Evolutionary conservation across 305 asterid genomes (phyloP), one percentile per base, ranked within the genome.

Genomic region (Salvia sclarea): DNA sequence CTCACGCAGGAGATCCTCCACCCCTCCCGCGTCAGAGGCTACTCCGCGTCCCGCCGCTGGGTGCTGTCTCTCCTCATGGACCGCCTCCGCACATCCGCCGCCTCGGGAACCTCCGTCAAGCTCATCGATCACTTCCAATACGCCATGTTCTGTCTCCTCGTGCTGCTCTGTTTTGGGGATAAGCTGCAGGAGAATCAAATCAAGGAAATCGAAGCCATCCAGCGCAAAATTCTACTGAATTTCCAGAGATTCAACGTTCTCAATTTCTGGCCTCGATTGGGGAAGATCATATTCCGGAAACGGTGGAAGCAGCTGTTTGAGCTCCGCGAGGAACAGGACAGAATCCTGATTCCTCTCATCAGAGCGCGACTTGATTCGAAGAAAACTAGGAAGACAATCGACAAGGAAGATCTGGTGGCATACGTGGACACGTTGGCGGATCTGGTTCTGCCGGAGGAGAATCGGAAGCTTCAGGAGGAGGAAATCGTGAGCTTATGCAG

Each of bases 81-180:
- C 37, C 80, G 82, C 55, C 77, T 85, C 54, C 25, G 52, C 1
- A 61, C 49, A 9, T 14, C 80, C 9, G 33, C 65, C 10, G 47
- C 21, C 20, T 37, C 77, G 58, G 71, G 73, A 3, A 8, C 73
- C 6, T 30, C 75, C 2, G 79, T 82, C 10, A 75, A 10, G 69
- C 75, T 86, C 37, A 78, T 84, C 1, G 96, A 89, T 16, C 86
- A 91, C 61, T 84, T 87, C 69, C 91, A 87, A 59, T 79, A 77
- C 73, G 87, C 92, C 43, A 86, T 87, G 86, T 91, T 87, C 71
- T 79, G 83, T 59, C 71, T 91, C 47, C 85, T 91, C 12, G 89
- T 72, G 24, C 67, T 84, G 50, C 89, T 91, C 88, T 91, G 95
- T 76, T 89, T 91, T 6, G 98, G 98, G 6, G 89, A 84, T 38